These are phyloP conservation scores for Fusarium liriodendri DNA, from an alignment of 2,329 filamentous ascomycete genomes.

Conservation along the genomic window DNA sequence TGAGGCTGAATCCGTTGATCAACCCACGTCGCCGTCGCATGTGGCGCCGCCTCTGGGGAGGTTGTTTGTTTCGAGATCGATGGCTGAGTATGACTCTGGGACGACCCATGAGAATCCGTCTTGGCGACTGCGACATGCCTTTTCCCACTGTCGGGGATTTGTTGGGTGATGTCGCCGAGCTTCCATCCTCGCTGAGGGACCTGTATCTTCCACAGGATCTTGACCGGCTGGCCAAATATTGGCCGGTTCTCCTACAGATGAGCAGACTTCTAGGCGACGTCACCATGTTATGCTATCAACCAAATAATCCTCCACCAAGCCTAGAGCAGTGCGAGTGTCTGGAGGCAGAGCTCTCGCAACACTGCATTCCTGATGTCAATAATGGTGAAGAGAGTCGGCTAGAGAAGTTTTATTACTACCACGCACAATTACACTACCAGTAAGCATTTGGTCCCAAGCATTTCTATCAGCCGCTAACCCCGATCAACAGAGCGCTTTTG, in stretches of 20 bases:
- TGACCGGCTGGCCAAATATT: background rate
- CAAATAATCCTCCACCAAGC: background rate
- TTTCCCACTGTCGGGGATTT: background rate
- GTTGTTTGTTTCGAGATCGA: background rate
- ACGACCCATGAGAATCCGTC: background rate
- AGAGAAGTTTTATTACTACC: background rate
- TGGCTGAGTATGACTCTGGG: background rate
- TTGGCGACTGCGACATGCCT: background rate
- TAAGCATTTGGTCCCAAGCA: background rate
- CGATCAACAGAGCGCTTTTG: background rate
- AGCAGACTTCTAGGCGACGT: background rate
- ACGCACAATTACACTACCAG: background rate
- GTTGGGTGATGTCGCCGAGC: background rate
- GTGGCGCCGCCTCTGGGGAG: background rate
- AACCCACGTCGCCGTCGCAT: background rate
- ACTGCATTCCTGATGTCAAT: background rate
- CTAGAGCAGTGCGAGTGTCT: background rate
- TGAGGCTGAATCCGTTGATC: background rate
- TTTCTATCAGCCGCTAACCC: background rate
- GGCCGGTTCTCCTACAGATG: background rate
- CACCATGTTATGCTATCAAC: background rate
- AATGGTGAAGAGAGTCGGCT: background rate
- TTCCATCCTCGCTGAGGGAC: background rate
- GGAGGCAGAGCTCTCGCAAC: background rate
- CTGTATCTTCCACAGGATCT: background rate